Base-by-base conservation (phyloP, 306 rosid genomes). In the Carpinus fangiana region DNA sequence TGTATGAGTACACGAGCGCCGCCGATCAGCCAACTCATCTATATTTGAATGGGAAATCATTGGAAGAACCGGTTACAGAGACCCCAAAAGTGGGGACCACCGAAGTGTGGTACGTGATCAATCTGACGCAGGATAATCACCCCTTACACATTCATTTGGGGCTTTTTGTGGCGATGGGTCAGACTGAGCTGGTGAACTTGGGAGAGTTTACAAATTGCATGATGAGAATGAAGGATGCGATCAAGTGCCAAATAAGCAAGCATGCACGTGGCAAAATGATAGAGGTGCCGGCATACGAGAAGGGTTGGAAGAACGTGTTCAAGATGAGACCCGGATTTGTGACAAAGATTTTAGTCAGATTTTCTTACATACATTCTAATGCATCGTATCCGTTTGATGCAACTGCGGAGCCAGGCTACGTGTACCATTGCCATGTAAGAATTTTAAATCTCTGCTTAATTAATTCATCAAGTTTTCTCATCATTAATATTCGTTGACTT, bases 121-220 rank as follows among this genome's bases (percentile, higher is more conserved):
- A 88, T 68, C 80, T 88, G 52, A 88, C 91, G 41, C 77, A 21
- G 79, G 91, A 88, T 26, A 88, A 88, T 45, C 91, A 88, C 55
- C 89, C 91, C 3, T 56, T 88, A 16, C 91, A 88, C 83, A 86
- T 88, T 17, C 91, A 88, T 64, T 12, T 88, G 5, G 91, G 86
- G 6, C 76, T 88, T 43, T 74, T 88, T 12, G 73, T 43, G n/a
- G 79, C 71, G 4, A 34, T 95, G 78, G 90, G 90, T 46, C 97
- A 95, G 69, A 90, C 75, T 21, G 80, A 80, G 84, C 59, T 95
- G 52, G 88, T 90, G 70, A 72, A 85, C 7, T 6, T 5, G 7
- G 89, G 84, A 0, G 84, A 85, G 16, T 95, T 95, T 4, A 90
- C 72, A 67, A 71, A 41, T 0, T 95, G 98, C 54, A 95, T 95